These are phyloP conservation scores for Cytidiella melzeri DNA, from an alignment of 768 basidiomycete species.

Conservation along the genomic window DNA sequence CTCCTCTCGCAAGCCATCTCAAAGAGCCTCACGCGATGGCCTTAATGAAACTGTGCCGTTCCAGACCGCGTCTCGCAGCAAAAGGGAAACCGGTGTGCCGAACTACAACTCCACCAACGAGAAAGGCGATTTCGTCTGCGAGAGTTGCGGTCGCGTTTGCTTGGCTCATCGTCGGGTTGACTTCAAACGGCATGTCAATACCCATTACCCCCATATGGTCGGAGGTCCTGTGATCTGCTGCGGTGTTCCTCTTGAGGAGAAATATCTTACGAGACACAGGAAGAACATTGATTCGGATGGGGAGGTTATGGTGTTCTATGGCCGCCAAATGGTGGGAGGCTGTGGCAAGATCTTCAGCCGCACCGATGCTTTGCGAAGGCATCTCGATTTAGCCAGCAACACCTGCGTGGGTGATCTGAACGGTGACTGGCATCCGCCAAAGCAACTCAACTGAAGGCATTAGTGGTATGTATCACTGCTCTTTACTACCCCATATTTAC, in stretches of 20 bases:
- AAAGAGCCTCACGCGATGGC: too few species aligned
- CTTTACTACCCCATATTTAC: too few species aligned
- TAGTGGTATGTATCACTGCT: too few species aligned
- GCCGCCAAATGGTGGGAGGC: conserved; percentile 14
- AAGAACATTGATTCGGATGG: not conserved
- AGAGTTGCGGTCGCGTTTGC: too few species aligned
- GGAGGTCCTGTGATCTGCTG: not conserved
- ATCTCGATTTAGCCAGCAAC: conserved; percentile 5
- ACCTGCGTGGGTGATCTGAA: not conserved
- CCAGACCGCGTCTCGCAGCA: too few species aligned
- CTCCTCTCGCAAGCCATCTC: too few species aligned
- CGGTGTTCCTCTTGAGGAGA: not conserved
- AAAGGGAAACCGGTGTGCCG: too few species aligned
- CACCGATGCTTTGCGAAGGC: conserved; percentile 13
- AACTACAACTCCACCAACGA: too few species aligned
- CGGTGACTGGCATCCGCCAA: not conserved
- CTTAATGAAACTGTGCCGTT: too few species aligned
- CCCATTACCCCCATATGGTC: not conserved
- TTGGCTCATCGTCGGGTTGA: not conserved
- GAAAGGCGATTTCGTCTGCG: too few species aligned
- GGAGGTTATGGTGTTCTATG: conserved; percentile 1
- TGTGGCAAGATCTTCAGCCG: conserved; percentile 13
- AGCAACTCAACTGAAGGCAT: too few species aligned
- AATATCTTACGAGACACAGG: too few species aligned
- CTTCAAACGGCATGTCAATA: not conserved